Evolutionary conservation across 768 basidiomycete genomes (phyloP).

Genomic region (Lactarius evosmus): DNA sequence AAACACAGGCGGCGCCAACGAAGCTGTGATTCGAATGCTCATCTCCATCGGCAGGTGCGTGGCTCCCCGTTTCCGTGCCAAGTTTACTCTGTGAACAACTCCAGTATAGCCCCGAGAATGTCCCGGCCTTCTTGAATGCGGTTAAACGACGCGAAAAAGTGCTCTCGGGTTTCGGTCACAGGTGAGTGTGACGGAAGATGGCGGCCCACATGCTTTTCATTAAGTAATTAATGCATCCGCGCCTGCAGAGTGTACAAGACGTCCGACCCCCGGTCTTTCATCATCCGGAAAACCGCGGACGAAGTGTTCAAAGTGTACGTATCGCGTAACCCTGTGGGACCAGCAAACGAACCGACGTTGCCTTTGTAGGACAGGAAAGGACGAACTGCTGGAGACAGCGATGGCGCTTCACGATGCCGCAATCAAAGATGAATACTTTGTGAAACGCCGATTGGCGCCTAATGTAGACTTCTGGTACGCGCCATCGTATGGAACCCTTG

Average conservation of each 20-base stretch:
- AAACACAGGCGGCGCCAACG: constrained; percentile 74
- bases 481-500: not conserved
- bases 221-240: not conserved
- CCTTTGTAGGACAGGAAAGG: constrained; percentile 66
- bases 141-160: constrained; percentile 89
- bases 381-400: constrained; percentile 82
- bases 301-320: constrained; percentile 87
- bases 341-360: constrained; percentile 2
- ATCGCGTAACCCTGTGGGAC: not conserved
- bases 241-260: constrained; percentile 65
- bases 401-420: constrained; percentile 87
- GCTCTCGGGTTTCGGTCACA: constrained; percentile 87
- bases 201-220: constrained; percentile 2
- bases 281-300: constrained; percentile 85
- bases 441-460: constrained; percentile 74
- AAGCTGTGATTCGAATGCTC: constrained; percentile 93
- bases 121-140: constrained; percentile 78
- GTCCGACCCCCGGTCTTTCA: constrained; percentile 87
- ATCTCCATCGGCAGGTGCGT: constrained; percentile 78
- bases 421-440: constrained; percentile 88
- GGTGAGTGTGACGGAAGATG: constrained; percentile 40
- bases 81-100: constrained; percentile 2
- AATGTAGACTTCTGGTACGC: constrained; percentile 90
- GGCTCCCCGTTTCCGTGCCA: too few relatives aligned
- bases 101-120: constrained; percentile 69